phyloP scores from a whole-genome alignment of 345 rosid genomes.

The Eucalyptus tenuipes region DNA sequence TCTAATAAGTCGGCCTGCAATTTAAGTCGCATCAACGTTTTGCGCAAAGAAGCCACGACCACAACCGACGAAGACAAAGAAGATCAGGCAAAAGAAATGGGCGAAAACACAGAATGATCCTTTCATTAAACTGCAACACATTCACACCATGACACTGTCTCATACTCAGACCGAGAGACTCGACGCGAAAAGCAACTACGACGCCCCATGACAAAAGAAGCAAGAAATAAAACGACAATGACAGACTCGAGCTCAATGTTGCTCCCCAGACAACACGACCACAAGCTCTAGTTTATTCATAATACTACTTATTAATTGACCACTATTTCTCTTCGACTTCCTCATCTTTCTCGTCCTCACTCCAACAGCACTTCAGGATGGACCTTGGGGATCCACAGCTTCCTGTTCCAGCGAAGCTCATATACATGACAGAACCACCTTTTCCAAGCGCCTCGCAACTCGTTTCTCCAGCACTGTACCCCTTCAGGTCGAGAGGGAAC shows the following conservation, averaged over 20 bases:
- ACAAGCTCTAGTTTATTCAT: neutral
- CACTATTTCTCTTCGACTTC: conserved; percentile 8
- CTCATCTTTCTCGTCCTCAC: conserved; percentile 40
- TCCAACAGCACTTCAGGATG: conserved; percentile 39
- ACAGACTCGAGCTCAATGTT: neutral
- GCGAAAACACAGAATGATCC: neutral
- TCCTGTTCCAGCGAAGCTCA: conserved; percentile 20
- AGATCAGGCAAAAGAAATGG: neutral
- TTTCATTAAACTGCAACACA: neutral
- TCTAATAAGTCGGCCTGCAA: neutral
- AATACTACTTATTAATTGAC: neutral
- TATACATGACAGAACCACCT: conserved; percentile 30
- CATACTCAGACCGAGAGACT: neutral
- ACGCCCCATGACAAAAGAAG: neutral
- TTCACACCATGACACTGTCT: neutral
- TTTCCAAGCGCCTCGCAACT: conserved; percentile 25
- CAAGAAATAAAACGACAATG: neutral
- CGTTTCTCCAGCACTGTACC: conserved; percentile 27
- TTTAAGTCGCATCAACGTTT: neutral
- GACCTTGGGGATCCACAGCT: conserved; percentile 38
- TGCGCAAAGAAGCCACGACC: neutral
- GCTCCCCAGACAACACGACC: neutral
- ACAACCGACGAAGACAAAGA: neutral
- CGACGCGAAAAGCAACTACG: neutral
- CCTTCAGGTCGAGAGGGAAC: conserved; percentile 25